These are phyloP conservation scores for Poa pratensis DNA, from an alignment of 176 grass and related monocot species.

Conservation along the genomic window DNA sequence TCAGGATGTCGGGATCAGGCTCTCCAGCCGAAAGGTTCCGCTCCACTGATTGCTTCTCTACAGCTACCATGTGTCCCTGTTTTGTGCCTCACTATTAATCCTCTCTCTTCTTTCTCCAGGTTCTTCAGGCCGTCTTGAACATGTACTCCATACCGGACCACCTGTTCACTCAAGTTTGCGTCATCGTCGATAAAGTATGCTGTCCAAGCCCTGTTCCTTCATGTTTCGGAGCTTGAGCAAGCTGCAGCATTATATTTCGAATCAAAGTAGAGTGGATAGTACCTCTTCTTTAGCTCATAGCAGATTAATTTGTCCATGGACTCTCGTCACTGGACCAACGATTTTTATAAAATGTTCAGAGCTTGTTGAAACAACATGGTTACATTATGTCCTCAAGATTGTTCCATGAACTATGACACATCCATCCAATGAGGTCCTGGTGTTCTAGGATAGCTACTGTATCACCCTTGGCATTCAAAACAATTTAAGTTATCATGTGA, in stretches of 20 bases:
- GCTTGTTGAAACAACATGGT: too few relatives aligned
- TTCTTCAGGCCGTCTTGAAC: conserved; percentile 84
- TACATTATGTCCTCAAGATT: too few relatives aligned
- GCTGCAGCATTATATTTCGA: too few relatives aligned
- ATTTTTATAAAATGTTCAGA: too few relatives aligned
- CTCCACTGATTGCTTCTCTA: neutral
- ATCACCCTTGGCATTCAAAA: neutral
- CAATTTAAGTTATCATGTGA: neutral
- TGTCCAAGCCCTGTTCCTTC: too few relatives aligned
- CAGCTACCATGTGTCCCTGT: neutral
- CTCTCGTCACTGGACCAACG: too few relatives aligned
- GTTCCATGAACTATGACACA: too few relatives aligned
- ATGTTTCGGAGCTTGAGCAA: too few relatives aligned
- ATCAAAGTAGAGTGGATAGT: too few relatives aligned
- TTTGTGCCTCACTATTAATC: neutral
- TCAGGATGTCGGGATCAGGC: conserved; percentile 76
- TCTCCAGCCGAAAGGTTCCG: conserved; percentile 84
- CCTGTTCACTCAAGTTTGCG: conserved; percentile 82
- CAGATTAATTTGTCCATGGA: too few relatives aligned
- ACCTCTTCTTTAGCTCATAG: too few relatives aligned
- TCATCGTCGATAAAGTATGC: conserved; percentile 87
- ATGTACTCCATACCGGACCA: conserved; percentile 77
- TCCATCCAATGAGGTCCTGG: neutral
- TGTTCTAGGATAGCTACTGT: neutral
- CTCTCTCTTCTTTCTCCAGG: conserved; percentile 46